Evolutionary conservation across 257 asterid species (phyloP).

Genomic region (Solanum medicagineum): DNA sequence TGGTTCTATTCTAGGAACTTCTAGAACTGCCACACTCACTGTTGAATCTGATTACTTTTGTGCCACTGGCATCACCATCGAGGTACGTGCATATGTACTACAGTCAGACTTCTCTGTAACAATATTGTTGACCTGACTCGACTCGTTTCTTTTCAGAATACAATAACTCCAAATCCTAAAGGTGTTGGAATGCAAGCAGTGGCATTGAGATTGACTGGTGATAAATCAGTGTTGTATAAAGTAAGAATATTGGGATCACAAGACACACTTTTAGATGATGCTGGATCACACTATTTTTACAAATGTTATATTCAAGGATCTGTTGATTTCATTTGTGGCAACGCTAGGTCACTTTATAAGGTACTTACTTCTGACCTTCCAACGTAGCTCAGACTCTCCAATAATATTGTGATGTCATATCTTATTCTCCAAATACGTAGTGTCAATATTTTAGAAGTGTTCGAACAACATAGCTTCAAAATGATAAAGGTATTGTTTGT

Average conservation of each 20-base stretch:
- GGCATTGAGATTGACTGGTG: slow-evolving; percentile 57
- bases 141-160: slow-evolving; percentile 28
- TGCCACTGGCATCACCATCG: slow-evolving; percentile 60
- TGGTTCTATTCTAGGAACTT: slow-evolving; percentile 53
- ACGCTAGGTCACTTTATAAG: slow-evolving; percentile 61
- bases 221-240: slow-evolving; percentile 53
- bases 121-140: background rate
- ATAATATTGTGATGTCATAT: background rate
- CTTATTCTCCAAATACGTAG: fast-evolving
- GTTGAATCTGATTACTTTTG: slow-evolving; percentile 66
- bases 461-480: background rate
- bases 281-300: slow-evolving; percentile 51
- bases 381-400: fast-evolving
- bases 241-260: slow-evolving; percentile 70
- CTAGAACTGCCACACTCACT: slow-evolving; percentile 50
- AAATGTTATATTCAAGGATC: slow-evolving; percentile 63
- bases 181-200: slow-evolving; percentile 66
- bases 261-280: slow-evolving; percentile 68
- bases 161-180: slow-evolving; percentile 21
- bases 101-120: background rate
- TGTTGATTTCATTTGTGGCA: slow-evolving; percentile 73
- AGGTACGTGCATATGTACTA: slow-evolving; percentile 16
- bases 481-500: background rate
- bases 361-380: background rate
- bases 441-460: background rate